Conservation (phyloP, 2,329 filamentous ascomycete species). For the Cercospora sojina region DNA sequence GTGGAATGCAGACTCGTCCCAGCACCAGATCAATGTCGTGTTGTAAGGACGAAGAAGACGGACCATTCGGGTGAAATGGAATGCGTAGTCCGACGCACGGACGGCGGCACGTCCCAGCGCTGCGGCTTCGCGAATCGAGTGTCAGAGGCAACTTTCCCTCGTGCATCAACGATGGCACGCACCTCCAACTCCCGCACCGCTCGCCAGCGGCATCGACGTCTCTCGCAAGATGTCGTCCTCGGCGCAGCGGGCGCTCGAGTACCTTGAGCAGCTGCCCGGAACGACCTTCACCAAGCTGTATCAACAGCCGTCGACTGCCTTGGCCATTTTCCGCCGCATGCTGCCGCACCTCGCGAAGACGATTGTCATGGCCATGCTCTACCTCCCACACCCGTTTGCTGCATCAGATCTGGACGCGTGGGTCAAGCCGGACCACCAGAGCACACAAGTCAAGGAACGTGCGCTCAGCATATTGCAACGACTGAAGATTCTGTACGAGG, state of each 20-base stretch:
- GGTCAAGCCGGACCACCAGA: slow-evolving; percentile 63
- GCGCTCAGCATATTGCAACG: slow-evolving; percentile 76
- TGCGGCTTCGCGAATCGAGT: slow-evolving; percentile 14
- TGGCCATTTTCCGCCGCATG: slow-evolving; percentile 97
- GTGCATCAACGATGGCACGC: slow-evolving; percentile 21
- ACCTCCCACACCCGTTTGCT: slow-evolving; percentile 77
- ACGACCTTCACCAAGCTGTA: slow-evolving; percentile 90
- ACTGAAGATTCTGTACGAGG: slow-evolving; percentile 79
- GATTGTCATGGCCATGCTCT: slow-evolving; percentile 92
- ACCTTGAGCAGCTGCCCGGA: slow-evolving; percentile 86
- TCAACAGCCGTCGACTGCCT: slow-evolving; percentile 89
- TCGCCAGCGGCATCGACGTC: slow-evolving; percentile 19
- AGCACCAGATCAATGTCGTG: background rate
- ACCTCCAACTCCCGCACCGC: slow-evolving; percentile 13
- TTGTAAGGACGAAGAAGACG: background rate
- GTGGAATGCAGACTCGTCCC: background rate
- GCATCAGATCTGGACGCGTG: slow-evolving; percentile 81
- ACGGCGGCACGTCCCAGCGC: background rate
- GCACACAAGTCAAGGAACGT: slow-evolving; percentile 67
- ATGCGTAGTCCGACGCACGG: background rate
- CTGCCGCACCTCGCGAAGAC: slow-evolving; percentile 90
- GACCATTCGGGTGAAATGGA: background rate
- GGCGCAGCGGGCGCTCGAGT: slow-evolving; percentile 71
- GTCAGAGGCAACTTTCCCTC: slow-evolving; percentile 11
- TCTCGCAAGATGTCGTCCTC: slow-evolving; percentile 44